Percentiles rank a stretch among this genome's conserved stretches.
Evolutionary conservation across 208 protist genomes (phyloP).

Genomic region (Trichomonas vaginalis): DNA sequence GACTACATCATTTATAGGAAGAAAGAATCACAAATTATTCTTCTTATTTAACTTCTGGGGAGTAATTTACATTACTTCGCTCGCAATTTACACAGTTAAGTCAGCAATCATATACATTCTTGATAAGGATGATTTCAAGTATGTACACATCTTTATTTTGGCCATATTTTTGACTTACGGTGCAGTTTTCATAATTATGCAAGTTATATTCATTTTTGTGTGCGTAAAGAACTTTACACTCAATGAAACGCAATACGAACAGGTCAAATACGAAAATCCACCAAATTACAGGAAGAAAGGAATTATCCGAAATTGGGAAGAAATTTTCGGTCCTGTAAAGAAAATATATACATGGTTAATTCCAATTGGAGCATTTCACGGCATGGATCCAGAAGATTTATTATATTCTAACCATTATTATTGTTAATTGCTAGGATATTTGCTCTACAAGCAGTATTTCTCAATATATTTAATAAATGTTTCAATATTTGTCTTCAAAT

Average conservation of each 20-base stretch:
- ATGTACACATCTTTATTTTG: neutral
- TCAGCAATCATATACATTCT: neutral
- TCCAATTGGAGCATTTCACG: neutral
- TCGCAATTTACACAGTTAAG: neutral
- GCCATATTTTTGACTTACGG: neutral
- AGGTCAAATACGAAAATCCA: neutral
- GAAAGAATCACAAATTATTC: slow-evolving; percentile 13
- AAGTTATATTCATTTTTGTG: neutral
- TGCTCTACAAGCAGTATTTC: too few relatives aligned
- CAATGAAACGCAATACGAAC: neutral
- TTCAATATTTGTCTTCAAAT: too few relatives aligned
- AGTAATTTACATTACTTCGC: neutral
- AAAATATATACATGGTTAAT: neutral
- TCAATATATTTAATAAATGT: too few relatives aligned
- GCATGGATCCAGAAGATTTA: neutral
- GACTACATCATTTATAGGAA: neutral
- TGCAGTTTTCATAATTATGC: neutral
- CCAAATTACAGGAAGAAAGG: neutral
- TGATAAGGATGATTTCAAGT: neutral
- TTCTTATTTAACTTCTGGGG: slow-evolving; percentile 12
- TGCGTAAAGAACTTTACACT: neutral
- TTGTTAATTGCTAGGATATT: too few relatives aligned
- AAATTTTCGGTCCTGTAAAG: neutral
- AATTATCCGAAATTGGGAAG: neutral
- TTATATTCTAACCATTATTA: neutral